Conservation (phyloP, 371 early-diverging fungal species). For the Mortierella sp. region DNA sequence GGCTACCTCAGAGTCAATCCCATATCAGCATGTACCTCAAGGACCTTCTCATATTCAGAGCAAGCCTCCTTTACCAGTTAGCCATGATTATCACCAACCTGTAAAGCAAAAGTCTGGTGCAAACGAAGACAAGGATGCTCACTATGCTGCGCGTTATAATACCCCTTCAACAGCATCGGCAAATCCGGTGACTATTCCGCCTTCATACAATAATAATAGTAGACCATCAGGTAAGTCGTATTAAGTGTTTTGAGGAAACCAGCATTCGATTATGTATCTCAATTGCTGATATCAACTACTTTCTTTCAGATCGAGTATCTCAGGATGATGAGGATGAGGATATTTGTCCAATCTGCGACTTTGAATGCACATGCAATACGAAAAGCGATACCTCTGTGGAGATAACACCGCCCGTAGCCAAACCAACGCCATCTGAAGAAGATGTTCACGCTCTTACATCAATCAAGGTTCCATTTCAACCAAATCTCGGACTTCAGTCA, state of each 20-base stretch:
- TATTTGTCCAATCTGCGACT: slow-evolving; percentile 72
- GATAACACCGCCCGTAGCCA: neutral
- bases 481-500: slow-evolving; percentile 6
- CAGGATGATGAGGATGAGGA: slow-evolving; percentile 63
- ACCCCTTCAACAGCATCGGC: neutral
- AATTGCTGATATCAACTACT: neutral
- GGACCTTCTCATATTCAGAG: neutral
- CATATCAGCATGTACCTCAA: neutral
- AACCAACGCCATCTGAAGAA: slow-evolving; percentile 5
- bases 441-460: slow-evolving; percentile 24
- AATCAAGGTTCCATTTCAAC: slow-evolving; percentile 51
- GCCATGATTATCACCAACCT: neutral
- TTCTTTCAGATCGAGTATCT: slow-evolving; percentile 5
- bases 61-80: neutral
- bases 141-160: neutral
- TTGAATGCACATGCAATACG: slow-evolving; percentile 69
- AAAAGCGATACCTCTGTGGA: slow-evolving; percentile 6
- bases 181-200: neutral
- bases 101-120: neutral
- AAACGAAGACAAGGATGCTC: neutral
- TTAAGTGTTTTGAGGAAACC: neutral
- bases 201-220: neutral
- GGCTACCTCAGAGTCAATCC: neutral
- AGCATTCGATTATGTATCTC: neutral
- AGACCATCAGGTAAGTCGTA: slow-evolving; percentile 11